Conservation (phyloP, 2,329 filamentous ascomycete genomes). For the Chaetomium sp. region DNA sequence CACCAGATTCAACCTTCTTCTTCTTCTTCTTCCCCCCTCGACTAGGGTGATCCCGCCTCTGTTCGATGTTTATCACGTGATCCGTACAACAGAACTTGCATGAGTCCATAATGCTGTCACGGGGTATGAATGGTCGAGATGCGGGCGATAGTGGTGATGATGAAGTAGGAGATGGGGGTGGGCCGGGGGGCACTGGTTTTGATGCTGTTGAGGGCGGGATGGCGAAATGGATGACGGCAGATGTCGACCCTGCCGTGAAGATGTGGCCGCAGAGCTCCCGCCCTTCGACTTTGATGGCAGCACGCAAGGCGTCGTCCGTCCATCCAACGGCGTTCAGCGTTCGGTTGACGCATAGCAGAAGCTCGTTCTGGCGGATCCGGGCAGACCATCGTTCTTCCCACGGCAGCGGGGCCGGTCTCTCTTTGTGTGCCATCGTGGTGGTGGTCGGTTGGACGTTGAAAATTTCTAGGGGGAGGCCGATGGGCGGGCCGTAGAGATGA, state of each 20-base stretch:
- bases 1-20: no score
- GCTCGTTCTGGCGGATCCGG: neutral
- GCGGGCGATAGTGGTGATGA: no score
- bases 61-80: no score
- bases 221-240: neutral
- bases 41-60: neutral
- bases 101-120: no score
- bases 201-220: no score
- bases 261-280: neutral
- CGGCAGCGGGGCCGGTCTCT: neutral
- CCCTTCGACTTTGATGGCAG: neutral
- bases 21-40: neutral
- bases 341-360: neutral
- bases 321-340: neutral
- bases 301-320: neutral
- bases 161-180: no score
- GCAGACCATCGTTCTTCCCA: constrained; percentile 1
- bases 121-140: no score
- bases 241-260: neutral
- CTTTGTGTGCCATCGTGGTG: no score
- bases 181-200: no score
- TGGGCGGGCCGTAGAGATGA: neutral
- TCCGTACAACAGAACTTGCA: no score
- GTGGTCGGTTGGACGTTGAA: neutral
- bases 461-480: neutral